Base-by-base conservation (phyloP, 2,329 filamentous ascomycete genomes). In the Colletotrichum abscissum region DNA sequence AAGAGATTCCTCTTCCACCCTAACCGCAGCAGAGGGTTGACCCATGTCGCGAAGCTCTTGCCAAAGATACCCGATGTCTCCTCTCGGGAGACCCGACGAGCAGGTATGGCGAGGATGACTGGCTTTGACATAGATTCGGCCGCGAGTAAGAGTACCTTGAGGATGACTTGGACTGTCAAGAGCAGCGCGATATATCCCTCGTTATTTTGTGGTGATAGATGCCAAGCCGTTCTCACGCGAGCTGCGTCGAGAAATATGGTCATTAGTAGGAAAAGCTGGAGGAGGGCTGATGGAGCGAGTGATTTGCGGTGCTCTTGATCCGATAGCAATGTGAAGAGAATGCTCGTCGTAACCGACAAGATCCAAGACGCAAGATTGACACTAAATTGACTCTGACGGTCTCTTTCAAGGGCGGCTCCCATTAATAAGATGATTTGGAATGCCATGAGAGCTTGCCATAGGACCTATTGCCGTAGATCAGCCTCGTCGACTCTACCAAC, bases 41-140 rank as follows among this genome's bases (percentile, higher is more conserved):
- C n/a, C 65, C 66, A 69, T 12, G 69, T n/a, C 14, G 24, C 55
- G 5, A 72, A 33, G 14, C 58, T 46, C 24, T 42, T 63, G n/a
- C 65, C 54, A 11, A 72, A 69, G n/a, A 69, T 69, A 19, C 69
- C 69, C 0, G 65, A 33, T 1, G 22, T 6, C 30, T 72, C 69
- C 3, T 72, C 69, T 11, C 66, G 24, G 4, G 69, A 63, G 54
- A 26, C 11, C 9, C 24, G n/a, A 0, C 30, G n/a, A 4, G 65
- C 69, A 5, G 69, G 66, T 9, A 72, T 54, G 24, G 59, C 26
- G 30, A 72, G 28, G 3, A 35, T 28, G 0, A 24, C 14, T 1
- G 58, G 9, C 7, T 69, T 72, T 2, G 38, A 12, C 7, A 16
- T 1, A 0, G 69, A 72, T 12, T 72, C 69, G 1, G 42, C 24